phyloP scores from a whole-genome alignment of 768 basidiomycete species.

The Pulveroboletus sp. region DNA sequence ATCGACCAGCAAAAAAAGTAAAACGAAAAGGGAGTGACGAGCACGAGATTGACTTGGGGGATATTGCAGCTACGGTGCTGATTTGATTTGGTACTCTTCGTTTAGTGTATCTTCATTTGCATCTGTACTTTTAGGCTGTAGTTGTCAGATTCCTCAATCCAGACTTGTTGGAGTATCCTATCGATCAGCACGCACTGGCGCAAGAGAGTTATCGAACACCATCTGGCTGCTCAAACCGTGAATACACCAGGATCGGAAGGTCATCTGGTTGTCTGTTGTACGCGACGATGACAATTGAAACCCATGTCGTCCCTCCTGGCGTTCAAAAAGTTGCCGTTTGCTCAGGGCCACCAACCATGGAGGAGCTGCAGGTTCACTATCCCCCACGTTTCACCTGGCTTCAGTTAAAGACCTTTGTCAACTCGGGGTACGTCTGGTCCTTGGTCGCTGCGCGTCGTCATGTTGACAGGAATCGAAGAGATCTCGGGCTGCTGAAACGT shows the following conservation, averaged over 20 bases:
- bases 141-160: not conserved
- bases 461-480: slow-evolving; percentile 38
- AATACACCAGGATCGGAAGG: too few species aligned
- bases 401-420: slow-evolving; percentile 72
- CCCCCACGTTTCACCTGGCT: slow-evolving; percentile 73
- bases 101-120: slow-evolving; percentile 8
- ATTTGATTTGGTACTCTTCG: slow-evolving; percentile 1
- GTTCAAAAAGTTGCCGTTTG: slow-evolving; percentile 35
- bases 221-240: too few species aligned
- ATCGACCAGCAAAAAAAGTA: slow-evolving; percentile 37
- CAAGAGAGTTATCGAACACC: too few species aligned
- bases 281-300: slow-evolving; percentile 18
- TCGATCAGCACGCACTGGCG: not conserved
- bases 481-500: slow-evolving; percentile 76
- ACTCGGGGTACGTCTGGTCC: slow-evolving; percentile 55
- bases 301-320: not conserved
- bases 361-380: slow-evolving; percentile 64
- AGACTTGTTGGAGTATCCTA: not conserved
- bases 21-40: slow-evolving; percentile 35
- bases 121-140: slow-evolving; percentile 10
- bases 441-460: not conserved
- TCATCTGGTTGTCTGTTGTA: not conserved
- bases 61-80: not conserved
- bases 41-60: not conserved
- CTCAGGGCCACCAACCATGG: slow-evolving; percentile 62